Evolutionary conservation across 2,329 filamentous ascomycete species (phyloP), one percentile per base, ranked within the genome.

Genomic region (Microdochium nivale): DNA sequence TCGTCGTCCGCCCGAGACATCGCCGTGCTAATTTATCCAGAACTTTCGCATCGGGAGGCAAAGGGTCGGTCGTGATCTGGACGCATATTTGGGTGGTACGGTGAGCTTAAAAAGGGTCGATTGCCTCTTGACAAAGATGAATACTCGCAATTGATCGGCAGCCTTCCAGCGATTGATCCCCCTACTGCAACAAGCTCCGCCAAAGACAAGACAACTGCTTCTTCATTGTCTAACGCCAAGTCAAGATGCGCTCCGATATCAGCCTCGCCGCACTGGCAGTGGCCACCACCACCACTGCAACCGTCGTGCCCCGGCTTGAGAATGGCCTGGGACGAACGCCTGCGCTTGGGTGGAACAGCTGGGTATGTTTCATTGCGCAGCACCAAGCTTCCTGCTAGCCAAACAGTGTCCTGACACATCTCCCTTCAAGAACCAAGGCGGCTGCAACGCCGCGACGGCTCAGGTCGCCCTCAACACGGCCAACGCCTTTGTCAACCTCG

Each of bases 391-490:
- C 23, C 19, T 21, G 9, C 9, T 23, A 11, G 16, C 21, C 4
- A 16, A 10, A 44, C 4, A 21, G 5, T 44, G 10, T 19, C 40
- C 16, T 11, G 8, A 44, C 16, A 4, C 35, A 40, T 16, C 7
- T 8, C 35, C 14, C 35, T 44, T 13, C 23, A 13, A 44, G 40
- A 44, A 44, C 40, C 40, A 44, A 44, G 40, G 40, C 8, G 40
- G 40, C 19, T 44, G 40, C 40, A 44, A 24, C 13, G 40, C 40
- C 19, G 40, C 40, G 3, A 44, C 40, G 4, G 40, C 40, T 19
- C 40, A 44, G 19, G 67, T 74, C n/a, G 73, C 81, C 55, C 54
- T 78, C 8, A 65, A 67, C 25, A 70, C 74, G 0, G 77, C 74
- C 1, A 58, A 75, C 40, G 64, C 72, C 32, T 67, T 81, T 35